Conservation (phyloP, 257 asterid species). For the Coffea canephora region DNA sequence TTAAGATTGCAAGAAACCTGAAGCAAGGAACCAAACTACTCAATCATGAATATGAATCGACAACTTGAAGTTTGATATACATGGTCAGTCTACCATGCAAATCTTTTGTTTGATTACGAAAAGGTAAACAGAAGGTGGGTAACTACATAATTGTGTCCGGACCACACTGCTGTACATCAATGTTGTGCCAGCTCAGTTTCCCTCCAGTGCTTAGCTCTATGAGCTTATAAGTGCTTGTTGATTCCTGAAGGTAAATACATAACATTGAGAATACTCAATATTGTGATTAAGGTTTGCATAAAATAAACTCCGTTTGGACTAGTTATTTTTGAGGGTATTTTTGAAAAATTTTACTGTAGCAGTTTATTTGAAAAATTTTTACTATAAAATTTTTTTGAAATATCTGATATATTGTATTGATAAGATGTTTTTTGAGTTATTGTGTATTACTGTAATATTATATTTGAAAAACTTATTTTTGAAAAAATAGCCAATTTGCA, state of each 20-base stretch:
- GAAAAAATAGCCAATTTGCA: too few relatives aligned
- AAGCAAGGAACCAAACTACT: background rate
- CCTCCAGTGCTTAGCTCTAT: slow-evolving; percentile 89
- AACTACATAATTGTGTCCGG: slow-evolving; percentile 76
- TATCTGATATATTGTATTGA: too few relatives aligned
- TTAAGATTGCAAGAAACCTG: background rate
- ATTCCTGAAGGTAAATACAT: slow-evolving; percentile 46
- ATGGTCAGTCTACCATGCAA: slow-evolving; percentile 66
- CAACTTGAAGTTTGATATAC: background rate
- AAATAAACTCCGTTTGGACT: too few relatives aligned
- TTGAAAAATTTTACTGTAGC: too few relatives aligned
- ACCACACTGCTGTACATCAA: slow-evolving; percentile 83
- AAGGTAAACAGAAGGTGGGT: slow-evolving; percentile 72
- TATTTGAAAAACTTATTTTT: too few relatives aligned
- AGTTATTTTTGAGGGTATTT: too few relatives aligned
- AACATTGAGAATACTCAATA: background rate
- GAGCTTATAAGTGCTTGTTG: slow-evolving; percentile 60
- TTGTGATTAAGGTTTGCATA: background rate
- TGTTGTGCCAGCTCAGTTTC: slow-evolving; percentile 83
- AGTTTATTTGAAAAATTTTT: too few relatives aligned
- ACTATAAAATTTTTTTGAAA: too few relatives aligned
- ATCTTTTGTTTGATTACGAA: slow-evolving; percentile 82
- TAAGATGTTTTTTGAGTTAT: too few relatives aligned
- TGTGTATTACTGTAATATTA: too few relatives aligned
- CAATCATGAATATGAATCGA: background rate